phyloP scores from a whole-genome alignment of 805 yeast genomes.

The Candida jianshihensis region DNA sequence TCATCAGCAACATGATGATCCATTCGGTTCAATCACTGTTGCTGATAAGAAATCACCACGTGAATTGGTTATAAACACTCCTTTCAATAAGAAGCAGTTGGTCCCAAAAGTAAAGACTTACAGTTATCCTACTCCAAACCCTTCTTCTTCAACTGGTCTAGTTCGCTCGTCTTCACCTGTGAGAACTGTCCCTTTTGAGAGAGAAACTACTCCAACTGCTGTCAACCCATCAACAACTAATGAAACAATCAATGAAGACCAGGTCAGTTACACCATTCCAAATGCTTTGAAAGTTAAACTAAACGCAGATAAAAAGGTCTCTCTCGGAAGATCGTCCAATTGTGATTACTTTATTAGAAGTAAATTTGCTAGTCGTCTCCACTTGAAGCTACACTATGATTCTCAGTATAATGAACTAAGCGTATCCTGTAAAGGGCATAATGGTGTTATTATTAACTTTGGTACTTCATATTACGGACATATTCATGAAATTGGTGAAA shows the following conservation, averaged over 20 bases:
- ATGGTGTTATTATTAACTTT: conserved; percentile 65
- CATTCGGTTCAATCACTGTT: conserved; percentile 4
- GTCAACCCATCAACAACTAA: background rate
- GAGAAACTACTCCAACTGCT: conserved; percentile 1
- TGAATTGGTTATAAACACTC: conserved; percentile 18
- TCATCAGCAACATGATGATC: conserved; percentile 10
- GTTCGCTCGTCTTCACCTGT: conserved; percentile 29
- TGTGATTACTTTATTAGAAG: conserved; percentile 39
- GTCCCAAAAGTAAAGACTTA: conserved; percentile 22
- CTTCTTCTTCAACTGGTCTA: conserved; percentile 47
- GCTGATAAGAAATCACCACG: conserved; percentile 8
- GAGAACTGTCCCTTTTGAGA: conserved; percentile 7
- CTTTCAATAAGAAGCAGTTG: conserved; percentile 8
- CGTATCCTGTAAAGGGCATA: conserved; percentile 72
- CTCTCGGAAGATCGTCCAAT: conserved; percentile 55
- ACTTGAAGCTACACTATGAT: conserved; percentile 44
- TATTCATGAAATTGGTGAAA: conserved; percentile 13
- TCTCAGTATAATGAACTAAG: conserved; percentile 34
- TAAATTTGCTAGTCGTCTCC: conserved; percentile 62
- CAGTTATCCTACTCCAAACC: conserved; percentile 66
- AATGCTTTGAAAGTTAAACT: conserved; percentile 14
- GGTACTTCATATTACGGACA: conserved; percentile 41
- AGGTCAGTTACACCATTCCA: conserved; percentile 3
- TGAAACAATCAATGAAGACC: background rate
- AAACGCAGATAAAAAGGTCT: conserved; percentile 12